Base-by-base conservation (phyloP, 345 rosid species). In the Citropsis articulata region DNA sequence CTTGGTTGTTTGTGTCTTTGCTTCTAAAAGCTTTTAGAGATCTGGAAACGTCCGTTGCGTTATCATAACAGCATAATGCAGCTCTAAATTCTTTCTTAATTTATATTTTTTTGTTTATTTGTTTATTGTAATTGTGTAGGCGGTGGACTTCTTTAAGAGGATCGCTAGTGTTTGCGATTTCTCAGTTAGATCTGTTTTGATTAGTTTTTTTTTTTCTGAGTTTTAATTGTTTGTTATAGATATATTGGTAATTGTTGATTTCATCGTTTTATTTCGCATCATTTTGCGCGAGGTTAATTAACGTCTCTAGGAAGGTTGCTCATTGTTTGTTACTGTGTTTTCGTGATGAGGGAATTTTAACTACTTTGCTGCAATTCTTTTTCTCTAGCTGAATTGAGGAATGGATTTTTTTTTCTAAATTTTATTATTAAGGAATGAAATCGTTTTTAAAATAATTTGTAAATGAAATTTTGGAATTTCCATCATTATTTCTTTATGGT, bases 141-240 rank as follows among this genome's bases (percentile, higher is more conserved):
- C 7, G 38, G 31, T 73, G 7, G 6, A 18, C 57, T 56, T 53
- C 7, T 19, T 12, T 28, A 40, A 2, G n/a, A 70, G 4, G 25
- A 21, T 50, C 22, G 5, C 50, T 50, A 18, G 24, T 45, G 55
- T 55, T 10, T 45, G 30, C 13, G 48, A n/a, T 69, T 75, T 72
- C 27, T 65, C 7, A 2, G 62, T 30, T 78, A 71, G 83, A 76
- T 81, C 77, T 71, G 30, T 40, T 40, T 40, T 38, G 9, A 42
- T 56, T 50, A 2, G 3, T 50, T 0, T n/a, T 19, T 19, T 69
- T 7, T 7, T 59, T 67, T 19, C 27, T 38, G n/a, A 25, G 27
- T n/a, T 66, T 45, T 66, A 5, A 56, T 36, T 50, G 30, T 33
- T 75, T 24, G 16, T 9, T 59, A 16, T 66, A 33, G 56, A 66